A percentile compares a stretch with the other conserved stretches of the same genome.
Conservation (phyloP, 768 basidiomycete genomes). For the Rhizopogon salebrosus region DNA sequence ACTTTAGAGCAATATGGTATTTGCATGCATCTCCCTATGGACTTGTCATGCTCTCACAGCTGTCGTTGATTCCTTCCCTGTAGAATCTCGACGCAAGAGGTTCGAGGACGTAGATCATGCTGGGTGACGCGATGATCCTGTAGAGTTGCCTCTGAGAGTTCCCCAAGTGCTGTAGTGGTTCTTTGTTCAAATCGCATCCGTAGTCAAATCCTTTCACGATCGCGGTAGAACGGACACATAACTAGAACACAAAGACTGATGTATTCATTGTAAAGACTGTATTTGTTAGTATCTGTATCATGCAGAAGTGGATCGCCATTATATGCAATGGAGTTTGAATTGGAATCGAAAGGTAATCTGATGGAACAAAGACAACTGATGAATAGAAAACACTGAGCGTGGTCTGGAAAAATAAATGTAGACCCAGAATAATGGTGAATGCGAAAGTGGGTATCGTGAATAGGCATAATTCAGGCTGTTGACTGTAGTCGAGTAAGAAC, state of each 20-base stretch:
- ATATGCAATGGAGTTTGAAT: slow-evolving; percentile 23
- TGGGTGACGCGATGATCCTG: too few species aligned
- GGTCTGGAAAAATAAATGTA: slow-evolving; percentile 9
- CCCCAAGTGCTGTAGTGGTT: too few species aligned
- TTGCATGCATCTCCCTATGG: too few species aligned
- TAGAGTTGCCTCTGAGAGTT: too few species aligned
- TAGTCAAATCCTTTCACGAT: slow-evolving; percentile 74
- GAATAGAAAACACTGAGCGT: slow-evolving; percentile 15
- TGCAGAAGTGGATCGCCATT: slow-evolving; percentile 11
- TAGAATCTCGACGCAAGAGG: too few species aligned
- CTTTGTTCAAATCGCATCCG: slow-evolving; percentile 68
- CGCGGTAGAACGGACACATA: slow-evolving; percentile 62
- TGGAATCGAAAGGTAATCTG: slow-evolving; percentile 13
- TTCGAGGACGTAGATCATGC: too few species aligned
- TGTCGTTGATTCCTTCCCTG: too few species aligned
- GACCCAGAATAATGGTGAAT: slow-evolving; percentile 14
- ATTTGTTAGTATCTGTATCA: slow-evolving; percentile 23
- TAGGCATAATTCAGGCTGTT: slow-evolving; percentile 11
- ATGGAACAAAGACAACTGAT: slow-evolving; percentile 21
- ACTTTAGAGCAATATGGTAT: too few species aligned
- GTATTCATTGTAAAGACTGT: slow-evolving; percentile 11
- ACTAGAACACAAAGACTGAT: slow-evolving; percentile 8
- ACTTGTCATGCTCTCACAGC: too few species aligned
- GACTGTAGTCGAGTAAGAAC: slow-evolving; percentile 19
- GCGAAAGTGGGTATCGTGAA: slow-evolving; percentile 23